Conservation (phyloP, 1,284 basidiomycete genomes). For the Trichosporon sp. region DNA sequence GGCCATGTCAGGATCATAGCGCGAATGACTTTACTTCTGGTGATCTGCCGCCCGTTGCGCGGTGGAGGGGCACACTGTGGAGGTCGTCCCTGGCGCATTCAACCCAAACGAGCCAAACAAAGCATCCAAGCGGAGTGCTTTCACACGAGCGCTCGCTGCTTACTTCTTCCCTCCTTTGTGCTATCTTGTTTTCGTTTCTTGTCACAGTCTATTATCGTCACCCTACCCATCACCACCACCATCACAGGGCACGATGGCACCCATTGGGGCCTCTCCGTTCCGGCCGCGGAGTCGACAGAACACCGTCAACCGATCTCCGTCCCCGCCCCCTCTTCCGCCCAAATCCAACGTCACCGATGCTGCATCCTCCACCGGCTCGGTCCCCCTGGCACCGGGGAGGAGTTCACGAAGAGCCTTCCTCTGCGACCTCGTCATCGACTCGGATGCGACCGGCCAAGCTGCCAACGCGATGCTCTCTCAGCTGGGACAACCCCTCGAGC, state of each 20-base stretch:
- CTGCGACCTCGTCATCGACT: slow-evolving; percentile 42
- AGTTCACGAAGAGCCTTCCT: slow-evolving; percentile 36
- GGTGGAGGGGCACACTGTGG: not conserved
- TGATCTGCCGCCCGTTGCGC: not conserved
- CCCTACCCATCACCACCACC: not conserved
- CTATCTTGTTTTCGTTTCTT: not conserved
- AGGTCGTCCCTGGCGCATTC: not conserved
- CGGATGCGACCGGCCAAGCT: slow-evolving; percentile 30
- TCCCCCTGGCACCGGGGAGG: slow-evolving; percentile 17
- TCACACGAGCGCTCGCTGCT: not conserved
- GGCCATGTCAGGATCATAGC: not conserved
- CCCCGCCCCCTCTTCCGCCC: slow-evolving; percentile 12
- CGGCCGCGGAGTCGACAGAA: slow-evolving; percentile 12
- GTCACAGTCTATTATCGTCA: not conserved
- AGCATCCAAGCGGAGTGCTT: not conserved
- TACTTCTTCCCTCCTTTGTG: not conserved
- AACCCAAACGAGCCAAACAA: slow-evolving; percentile 14
- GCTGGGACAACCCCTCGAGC: slow-evolving; percentile 35
- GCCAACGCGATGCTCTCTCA: slow-evolving; percentile 33
- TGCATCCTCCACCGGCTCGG: slow-evolving; percentile 18
- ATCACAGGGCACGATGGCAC: slow-evolving; percentile 11
- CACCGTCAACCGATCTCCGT: slow-evolving; percentile 4
- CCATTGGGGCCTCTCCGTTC: slow-evolving; percentile 17
- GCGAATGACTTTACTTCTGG: not conserved
- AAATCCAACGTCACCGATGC: slow-evolving; percentile 3